phyloP scores from a whole-genome alignment of 2,329 filamentous ascomycete species.

The Fusarium floridanum region DNA sequence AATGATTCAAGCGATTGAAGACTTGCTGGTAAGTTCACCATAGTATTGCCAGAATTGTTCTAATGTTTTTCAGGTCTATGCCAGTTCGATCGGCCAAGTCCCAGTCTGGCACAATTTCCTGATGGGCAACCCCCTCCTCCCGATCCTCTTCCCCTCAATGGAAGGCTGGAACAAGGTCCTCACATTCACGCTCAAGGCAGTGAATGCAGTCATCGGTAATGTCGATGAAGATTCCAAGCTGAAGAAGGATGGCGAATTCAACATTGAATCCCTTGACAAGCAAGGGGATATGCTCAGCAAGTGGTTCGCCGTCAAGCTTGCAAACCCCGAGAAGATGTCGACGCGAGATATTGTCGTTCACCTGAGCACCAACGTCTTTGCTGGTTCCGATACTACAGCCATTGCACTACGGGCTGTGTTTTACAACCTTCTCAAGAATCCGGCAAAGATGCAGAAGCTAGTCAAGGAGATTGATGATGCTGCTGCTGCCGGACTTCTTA shows the following conservation, averaged over 20 bases:
- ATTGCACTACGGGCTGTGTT: neutral
- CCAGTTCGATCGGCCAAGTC: neutral
- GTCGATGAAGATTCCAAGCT: neutral
- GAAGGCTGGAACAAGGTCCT: constrained; percentile 3
- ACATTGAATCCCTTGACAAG: neutral
- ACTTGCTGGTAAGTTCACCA: neutral
- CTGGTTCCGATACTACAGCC: neutral
- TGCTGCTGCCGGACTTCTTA: neutral
- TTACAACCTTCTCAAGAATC: neutral
- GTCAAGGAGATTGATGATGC: neutral
- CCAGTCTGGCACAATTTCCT: neutral
- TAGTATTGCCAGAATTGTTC: rapidly evolving
- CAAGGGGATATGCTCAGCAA: constrained; percentile 2
- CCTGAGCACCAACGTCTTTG: neutral
- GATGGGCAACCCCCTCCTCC: neutral
- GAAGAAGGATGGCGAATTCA: neutral
- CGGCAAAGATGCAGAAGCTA: neutral
- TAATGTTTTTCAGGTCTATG: neutral
- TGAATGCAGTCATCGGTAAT: neutral
- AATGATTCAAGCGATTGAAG: neutral
- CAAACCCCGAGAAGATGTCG: neutral
- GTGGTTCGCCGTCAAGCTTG: neutral
- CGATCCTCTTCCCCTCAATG: neutral
- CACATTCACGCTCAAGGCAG: neutral
- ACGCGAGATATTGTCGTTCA: neutral